Evolutionary conservation across 345 rosid genomes (phyloP).

Genomic region (Citrus mangshanensis): DNA sequence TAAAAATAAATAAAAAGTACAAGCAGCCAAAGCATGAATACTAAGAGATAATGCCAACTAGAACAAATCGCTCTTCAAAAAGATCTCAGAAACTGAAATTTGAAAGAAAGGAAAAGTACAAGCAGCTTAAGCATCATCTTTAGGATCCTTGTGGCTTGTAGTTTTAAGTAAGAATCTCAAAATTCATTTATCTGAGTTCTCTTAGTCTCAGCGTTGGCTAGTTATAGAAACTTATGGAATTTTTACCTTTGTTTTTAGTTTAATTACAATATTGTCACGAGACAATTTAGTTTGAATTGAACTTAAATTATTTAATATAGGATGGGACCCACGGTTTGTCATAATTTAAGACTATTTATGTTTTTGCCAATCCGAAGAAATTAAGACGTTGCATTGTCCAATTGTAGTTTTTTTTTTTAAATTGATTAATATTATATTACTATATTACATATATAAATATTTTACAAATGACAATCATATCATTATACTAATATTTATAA

Average conservation of each 20-base stretch:
- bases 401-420: too few species aligned
- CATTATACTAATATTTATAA: too few species aligned
- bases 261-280: constrained; percentile 2
- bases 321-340: neutral
- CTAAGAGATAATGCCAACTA: too few species aligned
- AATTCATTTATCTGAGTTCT: too few species aligned
- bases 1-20: neutral
- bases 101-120: constrained; percentile 3
- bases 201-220: neutral
- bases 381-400: constrained; percentile 10
- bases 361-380: neutral
- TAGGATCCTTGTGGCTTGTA: neutral
- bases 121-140: neutral
- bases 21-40: neutral
- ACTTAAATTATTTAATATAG: neutral
- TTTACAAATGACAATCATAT: too few species aligned
- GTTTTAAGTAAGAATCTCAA: too few species aligned
- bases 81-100: neutral
- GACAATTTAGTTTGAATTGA: neutral
- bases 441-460: too few species aligned
- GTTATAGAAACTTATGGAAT: neutral
- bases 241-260: neutral
- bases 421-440: too few species aligned
- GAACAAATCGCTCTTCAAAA: constrained; percentile 9
- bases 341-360: neutral